Percentiles rank a stretch among this genome's conserved stretches.
These are phyloP conservation scores for Geotrichum phurueaensis DNA, from an alignment of 1,139 yeast genomes.

Conservation along the genomic window DNA sequence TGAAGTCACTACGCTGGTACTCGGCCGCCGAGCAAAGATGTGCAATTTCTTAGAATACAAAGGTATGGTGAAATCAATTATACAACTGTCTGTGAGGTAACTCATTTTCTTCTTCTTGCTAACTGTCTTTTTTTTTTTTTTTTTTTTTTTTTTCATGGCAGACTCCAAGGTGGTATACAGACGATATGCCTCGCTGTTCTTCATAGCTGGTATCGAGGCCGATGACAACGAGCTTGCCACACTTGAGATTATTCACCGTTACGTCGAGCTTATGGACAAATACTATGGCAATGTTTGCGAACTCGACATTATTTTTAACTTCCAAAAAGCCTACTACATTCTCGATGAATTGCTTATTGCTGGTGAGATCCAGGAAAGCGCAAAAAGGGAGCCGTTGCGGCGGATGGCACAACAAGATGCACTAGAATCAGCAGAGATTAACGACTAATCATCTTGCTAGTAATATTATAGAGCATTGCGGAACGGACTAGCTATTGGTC, in stretches of 20 bases:
- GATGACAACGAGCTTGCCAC: constrained; percentile 84
- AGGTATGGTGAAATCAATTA: constrained; percentile 27
- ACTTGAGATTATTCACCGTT: constrained; percentile 82
- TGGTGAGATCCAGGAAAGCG: constrained; percentile 81
- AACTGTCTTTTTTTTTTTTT: not conserved
- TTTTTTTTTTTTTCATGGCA: constrained; percentile 3
- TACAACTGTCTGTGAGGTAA: not conserved
- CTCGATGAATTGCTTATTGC: constrained; percentile 78
- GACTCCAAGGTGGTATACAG: constrained; percentile 85
- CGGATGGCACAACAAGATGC: constrained; percentile 77
- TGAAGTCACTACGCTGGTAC: constrained; percentile 79
- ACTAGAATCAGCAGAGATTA: constrained; percentile 58
- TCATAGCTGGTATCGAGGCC: constrained; percentile 76
- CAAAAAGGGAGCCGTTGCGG: constrained; percentile 70
- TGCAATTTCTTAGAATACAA: constrained; percentile 90
- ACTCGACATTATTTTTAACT: constrained; percentile 79
- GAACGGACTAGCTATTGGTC: not conserved
- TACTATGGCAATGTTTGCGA: constrained; percentile 96
- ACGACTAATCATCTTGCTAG: constrained; percentile 29
- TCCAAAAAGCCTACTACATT: constrained; percentile 86
- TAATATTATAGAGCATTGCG: not conserved
- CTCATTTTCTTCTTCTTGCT: not conserved
- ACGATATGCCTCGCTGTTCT: constrained; percentile 87
- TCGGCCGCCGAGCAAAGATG: constrained; percentile 87
- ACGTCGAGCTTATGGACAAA: constrained; percentile 95